Evolutionary conservation across 495 filamentous ascomycete genomes (phyloP), one percentile per base, ranked within the genome.

Genomic region (Aspergillus ostianus): DNA sequence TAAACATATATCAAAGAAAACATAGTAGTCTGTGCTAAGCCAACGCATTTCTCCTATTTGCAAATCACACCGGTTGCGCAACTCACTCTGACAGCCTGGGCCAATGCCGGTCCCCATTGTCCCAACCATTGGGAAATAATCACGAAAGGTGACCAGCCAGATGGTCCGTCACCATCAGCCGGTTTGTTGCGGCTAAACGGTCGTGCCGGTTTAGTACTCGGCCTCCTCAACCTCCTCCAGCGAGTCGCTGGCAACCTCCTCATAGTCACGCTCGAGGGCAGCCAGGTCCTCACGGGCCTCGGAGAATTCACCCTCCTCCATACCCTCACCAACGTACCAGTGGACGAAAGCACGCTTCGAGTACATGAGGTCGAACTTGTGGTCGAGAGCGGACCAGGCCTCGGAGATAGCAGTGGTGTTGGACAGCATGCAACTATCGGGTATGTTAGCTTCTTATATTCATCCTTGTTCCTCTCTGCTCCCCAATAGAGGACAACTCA

Each of bases 321-420:
- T 98, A 86, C 94, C 94, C 84, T 98, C 94, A 80, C 94, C 94
- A 74, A 98, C 94, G 69, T 98, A 98, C 94, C 94, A 98, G 80
- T 98, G 94, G 53, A 98, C 94, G 81, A 98, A 98, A 57, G 94
- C 94, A 78, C 94, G 94, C 87, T 98, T 98, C 74, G 93, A 93
- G 85, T 98, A 98, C 94, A 98, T 98, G 72, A 98, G 92, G 67
- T 98, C 94, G 80, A 98, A 98, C 80, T 98, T 98, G 85, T 90
- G 88, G 57, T 93, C 95, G 54, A 98, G 89, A 68, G 93, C 90
- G 51, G 92, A 91, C 94, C 94, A 98, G 57, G 94, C 94, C 82
- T 98, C 93, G 70, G 93, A 90, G 73, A 98, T 98, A 69, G 94
- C 94, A 47, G 94, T 98, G 60, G 95, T 98, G 85, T 98, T 98